Evolutionary conservation across 305 asterid species (phyloP).

Genomic region (Solanum hybrid): DNA sequence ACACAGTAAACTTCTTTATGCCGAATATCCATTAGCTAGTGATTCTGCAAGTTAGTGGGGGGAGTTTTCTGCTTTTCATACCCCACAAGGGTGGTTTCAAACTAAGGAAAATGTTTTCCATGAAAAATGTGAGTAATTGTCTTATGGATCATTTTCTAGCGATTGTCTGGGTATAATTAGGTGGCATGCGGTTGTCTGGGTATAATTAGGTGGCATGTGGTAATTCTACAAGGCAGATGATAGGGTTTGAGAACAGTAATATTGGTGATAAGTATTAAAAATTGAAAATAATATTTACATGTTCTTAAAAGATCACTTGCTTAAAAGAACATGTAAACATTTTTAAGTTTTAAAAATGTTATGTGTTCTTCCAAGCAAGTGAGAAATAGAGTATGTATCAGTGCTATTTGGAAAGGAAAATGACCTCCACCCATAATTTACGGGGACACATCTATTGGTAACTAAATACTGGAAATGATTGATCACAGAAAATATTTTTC

Average conservation of each 20-base stretch:
- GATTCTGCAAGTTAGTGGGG: background rate
- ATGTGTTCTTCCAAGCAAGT: background rate
- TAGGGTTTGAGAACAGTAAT: background rate
- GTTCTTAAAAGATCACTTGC: background rate
- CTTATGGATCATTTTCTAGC: background rate
- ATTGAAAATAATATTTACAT: background rate
- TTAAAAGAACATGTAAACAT: background rate
- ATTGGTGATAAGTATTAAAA: background rate
- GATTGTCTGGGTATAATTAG: background rate
- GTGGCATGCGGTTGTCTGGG: background rate
- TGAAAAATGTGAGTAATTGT: background rate
- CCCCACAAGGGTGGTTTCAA: background rate
- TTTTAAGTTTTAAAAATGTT: too few relatives aligned
- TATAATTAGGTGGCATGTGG: background rate
- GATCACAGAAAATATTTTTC: background rate
- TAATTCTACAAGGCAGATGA: background rate
- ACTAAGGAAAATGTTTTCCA: background rate
- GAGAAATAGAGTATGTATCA: background rate
- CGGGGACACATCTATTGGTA: background rate
- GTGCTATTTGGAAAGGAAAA: background rate
- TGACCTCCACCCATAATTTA: background rate
- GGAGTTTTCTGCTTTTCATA: background rate
- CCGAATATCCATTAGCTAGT: background rate
- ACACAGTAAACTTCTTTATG: background rate
- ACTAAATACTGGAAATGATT: background rate